Evolutionary conservation across 2,329 filamentous ascomycete species (phyloP).

Genomic region (Ascochyta fabae): DNA sequence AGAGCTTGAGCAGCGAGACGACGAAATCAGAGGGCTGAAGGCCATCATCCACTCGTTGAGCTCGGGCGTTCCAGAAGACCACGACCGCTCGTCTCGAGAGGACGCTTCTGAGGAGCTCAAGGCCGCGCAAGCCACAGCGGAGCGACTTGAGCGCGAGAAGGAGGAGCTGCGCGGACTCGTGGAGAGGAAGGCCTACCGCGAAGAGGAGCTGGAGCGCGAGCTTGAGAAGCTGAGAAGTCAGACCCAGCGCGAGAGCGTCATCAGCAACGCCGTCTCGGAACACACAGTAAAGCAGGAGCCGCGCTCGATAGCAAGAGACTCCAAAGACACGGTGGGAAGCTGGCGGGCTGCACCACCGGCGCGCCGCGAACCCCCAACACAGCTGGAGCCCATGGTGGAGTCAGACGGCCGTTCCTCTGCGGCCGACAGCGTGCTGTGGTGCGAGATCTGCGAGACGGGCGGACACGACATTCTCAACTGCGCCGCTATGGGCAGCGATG

Average conservation of each 20-base stretch:
- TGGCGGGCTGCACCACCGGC: conserved; percentile 53
- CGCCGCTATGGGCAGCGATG: conserved; percentile 79
- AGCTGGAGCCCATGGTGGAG: conserved; percentile 72
- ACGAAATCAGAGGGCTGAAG: conserved; percentile 95
- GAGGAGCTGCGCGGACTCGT: conserved; percentile 76
- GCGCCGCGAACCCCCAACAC: conserved; percentile 49
- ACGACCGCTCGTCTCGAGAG: conserved; percentile 39
- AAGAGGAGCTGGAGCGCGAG: conserved; percentile 87
- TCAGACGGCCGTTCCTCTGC: conserved; percentile 66
- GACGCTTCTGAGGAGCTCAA: conserved; percentile 55
- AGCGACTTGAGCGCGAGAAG: conserved; percentile 81
- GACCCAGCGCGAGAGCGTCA: conserved; percentile 60
- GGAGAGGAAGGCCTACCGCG: conserved; percentile 73
- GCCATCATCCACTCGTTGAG: conserved; percentile 97
- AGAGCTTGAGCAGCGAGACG: conserved; percentile 91
- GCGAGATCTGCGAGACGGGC: conserved; percentile 91
- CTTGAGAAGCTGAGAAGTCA: conserved; percentile 64
- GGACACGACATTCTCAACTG: conserved; percentile 95
- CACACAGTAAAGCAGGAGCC: conserved; percentile 56
- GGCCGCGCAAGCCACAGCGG: conserved; percentile 65
- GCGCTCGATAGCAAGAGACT: conserved; percentile 68
- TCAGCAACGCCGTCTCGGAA: conserved; percentile 60
- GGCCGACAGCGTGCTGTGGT: conserved; percentile 79
- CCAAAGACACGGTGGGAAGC: conserved; percentile 68
- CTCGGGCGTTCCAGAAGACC: conserved; percentile 64